Percentiles rank a stretch among this genome's conserved stretches.
These are phyloP conservation scores for Emmonsia crescens DNA, from an alignment of 2,329 filamentous ascomycete species.

Conservation along the genomic window DNA sequence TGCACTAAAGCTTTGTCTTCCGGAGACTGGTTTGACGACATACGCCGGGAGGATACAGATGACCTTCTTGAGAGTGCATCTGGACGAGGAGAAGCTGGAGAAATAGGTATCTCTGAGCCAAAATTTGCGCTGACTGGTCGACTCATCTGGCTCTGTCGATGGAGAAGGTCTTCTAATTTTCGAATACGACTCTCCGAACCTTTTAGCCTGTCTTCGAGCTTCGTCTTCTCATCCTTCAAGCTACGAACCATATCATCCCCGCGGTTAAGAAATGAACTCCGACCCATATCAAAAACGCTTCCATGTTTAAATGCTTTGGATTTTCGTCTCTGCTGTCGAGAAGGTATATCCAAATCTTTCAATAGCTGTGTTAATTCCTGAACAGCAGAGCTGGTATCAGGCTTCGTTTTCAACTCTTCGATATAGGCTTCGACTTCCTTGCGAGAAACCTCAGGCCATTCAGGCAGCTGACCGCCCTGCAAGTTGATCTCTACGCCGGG, in stretches of 20 bases:
- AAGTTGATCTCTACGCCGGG: slow-evolving; percentile 77
- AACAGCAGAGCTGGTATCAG: slow-evolving; percentile 54
- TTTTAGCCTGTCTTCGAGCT: slow-evolving; percentile 61
- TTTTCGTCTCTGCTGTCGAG: slow-evolving; percentile 73
- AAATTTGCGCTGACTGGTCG: slow-evolving; percentile 44
- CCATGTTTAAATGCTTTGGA: slow-evolving; percentile 94
- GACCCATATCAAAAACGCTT: slow-evolving; percentile 86
- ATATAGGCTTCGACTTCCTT: slow-evolving; percentile 69
- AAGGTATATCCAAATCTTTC: slow-evolving; percentile 68
- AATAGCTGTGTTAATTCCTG: slow-evolving; percentile 66
- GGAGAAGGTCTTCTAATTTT: slow-evolving; percentile 81
- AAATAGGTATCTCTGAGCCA: slow-evolving; percentile 30
- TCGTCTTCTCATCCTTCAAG: slow-evolving; percentile 73
- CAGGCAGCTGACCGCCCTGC: slow-evolving; percentile 58
- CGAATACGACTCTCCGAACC: slow-evolving; percentile 84
- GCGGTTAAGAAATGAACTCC: slow-evolving; percentile 71
- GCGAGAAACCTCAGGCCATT: slow-evolving; percentile 68
- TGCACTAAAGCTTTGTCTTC: slow-evolving; percentile 53
- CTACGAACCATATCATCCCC: slow-evolving; percentile 71
- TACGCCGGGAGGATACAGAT: slow-evolving; percentile 49
- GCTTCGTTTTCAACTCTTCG: slow-evolving; percentile 52
- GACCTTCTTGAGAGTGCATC: slow-evolving; percentile 44
- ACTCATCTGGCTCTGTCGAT: slow-evolving; percentile 59
- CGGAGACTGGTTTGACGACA: slow-evolving; percentile 48
- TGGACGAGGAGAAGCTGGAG: slow-evolving; percentile 32